These are phyloP conservation scores for Microbotryomycetes sp. DNA, from an alignment of 1,284 basidiomycete species.

Conservation along the genomic window DNA sequence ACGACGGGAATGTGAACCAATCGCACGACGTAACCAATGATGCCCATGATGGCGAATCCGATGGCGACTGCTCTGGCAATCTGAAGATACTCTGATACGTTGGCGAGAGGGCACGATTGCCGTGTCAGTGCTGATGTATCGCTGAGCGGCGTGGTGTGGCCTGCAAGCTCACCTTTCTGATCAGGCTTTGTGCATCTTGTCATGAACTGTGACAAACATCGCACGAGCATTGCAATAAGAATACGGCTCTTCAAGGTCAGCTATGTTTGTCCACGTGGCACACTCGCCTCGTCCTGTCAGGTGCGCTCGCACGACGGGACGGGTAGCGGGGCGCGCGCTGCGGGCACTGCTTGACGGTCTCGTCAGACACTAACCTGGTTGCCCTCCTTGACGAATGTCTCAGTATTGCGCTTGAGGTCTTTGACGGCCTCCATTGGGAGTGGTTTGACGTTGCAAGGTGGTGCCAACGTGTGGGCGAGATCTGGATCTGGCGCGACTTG, in stretches of 20 bases:
- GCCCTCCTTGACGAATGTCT: constrained; percentile 86
- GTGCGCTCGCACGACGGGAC: constrained; percentile 18
- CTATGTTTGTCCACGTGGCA: neutral
- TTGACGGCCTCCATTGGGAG: constrained; percentile 61
- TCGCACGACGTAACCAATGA: constrained; percentile 50
- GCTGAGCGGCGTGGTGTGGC: neutral
- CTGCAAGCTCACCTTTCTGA: constrained; percentile 65
- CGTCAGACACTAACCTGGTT: constrained; percentile 65
- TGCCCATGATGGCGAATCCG: constrained; percentile 95
- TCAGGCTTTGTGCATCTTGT: constrained; percentile 97
- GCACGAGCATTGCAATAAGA: neutral
- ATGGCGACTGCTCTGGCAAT: constrained; percentile 90
- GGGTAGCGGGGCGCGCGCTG: too few relatives aligned
- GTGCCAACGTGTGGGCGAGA: neutral
- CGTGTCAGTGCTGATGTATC: neutral
- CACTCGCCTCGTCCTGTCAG: constrained; percentile 2
- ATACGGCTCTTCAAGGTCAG: neutral
- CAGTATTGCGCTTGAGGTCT: constrained; percentile 85
- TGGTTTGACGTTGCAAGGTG: neutral
- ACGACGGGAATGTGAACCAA: constrained; percentile 28
- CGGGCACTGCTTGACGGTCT: too few relatives aligned
- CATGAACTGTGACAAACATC: constrained; percentile 62
- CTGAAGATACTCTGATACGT: constrained; percentile 69
- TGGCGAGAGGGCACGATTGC: neutral
- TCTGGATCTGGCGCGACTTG: too few relatives aligned